Evolutionary conservation across 768 basidiomycete species (phyloP).

Genomic region (Agrocybe praecox): DNA sequence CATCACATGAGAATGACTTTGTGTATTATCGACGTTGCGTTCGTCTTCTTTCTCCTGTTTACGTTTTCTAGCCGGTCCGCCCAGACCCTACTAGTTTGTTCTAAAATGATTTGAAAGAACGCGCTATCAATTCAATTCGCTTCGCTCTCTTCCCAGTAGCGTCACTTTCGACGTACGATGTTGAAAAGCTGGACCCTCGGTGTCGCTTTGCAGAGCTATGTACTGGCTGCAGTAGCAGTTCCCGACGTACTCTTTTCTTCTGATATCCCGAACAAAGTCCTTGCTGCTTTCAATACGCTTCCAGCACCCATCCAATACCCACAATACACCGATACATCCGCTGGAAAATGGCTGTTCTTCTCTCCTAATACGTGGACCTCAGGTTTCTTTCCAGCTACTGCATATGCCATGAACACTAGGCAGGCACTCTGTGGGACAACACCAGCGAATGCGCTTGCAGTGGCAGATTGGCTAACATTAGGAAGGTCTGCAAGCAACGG

Average conservation of each 20-base stretch:
- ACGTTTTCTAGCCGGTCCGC: no score
- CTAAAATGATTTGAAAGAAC: not conserved
- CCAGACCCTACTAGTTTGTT: no score
- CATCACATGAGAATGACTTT: no score
- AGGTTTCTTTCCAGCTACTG: constrained; percentile 65
- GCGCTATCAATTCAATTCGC: not conserved
- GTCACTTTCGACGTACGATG: not conserved
- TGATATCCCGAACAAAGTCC: constrained; percentile 58
- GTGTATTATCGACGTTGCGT: no score
- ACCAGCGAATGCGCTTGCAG: constrained; percentile 35
- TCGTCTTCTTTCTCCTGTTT: no score
- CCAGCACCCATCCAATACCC: constrained; percentile 54
- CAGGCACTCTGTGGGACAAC: constrained; percentile 46
- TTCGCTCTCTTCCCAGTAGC: not conserved
- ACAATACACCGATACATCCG: constrained; percentile 53
- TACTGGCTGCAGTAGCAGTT: constrained; percentile 12
- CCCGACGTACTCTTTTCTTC: constrained; percentile 61
- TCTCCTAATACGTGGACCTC: constrained; percentile 64
- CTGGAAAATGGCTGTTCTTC: constrained; percentile 57
- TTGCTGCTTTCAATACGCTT: constrained; percentile 50
- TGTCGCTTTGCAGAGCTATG: not conserved
- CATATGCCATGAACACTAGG: constrained; percentile 62
- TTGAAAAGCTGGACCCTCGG: not conserved
- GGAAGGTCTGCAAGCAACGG: constrained; percentile 54
- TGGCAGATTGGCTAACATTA: constrained; percentile 59